Conservation (phyloP, 2,329 filamentous ascomycete species). For the Xylariaceae sp. region DNA sequence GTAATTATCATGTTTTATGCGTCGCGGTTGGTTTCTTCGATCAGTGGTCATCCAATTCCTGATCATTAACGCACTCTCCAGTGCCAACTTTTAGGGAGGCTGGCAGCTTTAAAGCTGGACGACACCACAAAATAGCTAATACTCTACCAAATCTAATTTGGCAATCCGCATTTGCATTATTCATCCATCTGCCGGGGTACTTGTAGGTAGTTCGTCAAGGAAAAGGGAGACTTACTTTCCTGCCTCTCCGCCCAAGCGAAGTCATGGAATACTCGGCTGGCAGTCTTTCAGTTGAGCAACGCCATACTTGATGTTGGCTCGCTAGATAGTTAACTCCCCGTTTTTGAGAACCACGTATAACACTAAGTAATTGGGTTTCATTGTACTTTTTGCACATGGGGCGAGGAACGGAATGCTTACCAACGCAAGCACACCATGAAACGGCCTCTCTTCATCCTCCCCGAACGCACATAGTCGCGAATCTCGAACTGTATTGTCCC, state of each 20-base stretch:
- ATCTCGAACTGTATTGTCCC: not conserved
- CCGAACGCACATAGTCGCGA: not conserved
- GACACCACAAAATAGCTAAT: not conserved
- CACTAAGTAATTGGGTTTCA: not conserved
- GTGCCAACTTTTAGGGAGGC: not conserved
- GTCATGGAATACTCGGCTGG: too few species aligned
- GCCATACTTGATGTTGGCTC: not conserved
- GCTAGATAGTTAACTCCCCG: not conserved
- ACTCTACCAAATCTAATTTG: too few species aligned
- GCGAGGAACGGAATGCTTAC: not conserved
- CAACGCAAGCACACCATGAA: not conserved
- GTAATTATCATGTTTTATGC: slow-evolving; percentile 5
- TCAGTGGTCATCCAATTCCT: slow-evolving; percentile 13
- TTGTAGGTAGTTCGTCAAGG: not conserved
- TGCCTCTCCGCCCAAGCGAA: not conserved
- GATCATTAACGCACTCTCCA: not conserved
- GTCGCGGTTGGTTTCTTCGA: not conserved
- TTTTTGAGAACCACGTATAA: not conserved
- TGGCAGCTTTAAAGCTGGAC: not conserved
- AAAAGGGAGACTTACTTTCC: not conserved
- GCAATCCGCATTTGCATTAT: not conserved
- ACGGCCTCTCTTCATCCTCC: slow-evolving; percentile 1
- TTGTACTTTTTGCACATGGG: not conserved
- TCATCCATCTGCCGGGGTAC: not conserved
- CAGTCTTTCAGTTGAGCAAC: too few species aligned